These are phyloP conservation scores for Cladosporium sphaerospermum DNA, from an alignment of 2,329 filamentous ascomycete genomes.

Conservation along the genomic window DNA sequence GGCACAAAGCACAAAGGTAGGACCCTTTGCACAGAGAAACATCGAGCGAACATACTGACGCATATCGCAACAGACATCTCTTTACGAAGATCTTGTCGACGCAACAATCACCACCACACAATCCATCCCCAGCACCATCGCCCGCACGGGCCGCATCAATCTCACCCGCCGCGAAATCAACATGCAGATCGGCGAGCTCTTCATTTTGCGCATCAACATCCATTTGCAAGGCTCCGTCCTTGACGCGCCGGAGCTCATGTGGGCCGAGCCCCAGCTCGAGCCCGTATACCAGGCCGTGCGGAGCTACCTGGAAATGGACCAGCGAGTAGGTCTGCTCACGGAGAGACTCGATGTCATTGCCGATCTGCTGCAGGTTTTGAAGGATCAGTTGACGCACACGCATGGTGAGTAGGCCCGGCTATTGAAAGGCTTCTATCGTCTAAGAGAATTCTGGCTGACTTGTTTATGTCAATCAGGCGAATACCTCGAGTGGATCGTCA, in stretches of 20 bases:
- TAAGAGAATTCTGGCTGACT: not conserved
- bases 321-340: slow-evolving; percentile 80
- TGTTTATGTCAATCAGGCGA: slow-evolving; percentile 31
- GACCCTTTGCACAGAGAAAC: not conserved
- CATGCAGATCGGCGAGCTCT: slow-evolving; percentile 98
- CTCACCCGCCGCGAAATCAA: slow-evolving; percentile 88
- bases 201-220: slow-evolving; percentile 96
- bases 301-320: slow-evolving; percentile 96
- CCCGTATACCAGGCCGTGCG: slow-evolving; percentile 93
- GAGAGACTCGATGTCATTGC: slow-evolving; percentile 90
- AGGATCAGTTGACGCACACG: slow-evolving; percentile 90
- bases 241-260: slow-evolving; percentile 95
- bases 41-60: slow-evolving; percentile 7
- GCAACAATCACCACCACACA: slow-evolving; percentile 91
- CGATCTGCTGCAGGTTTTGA: slow-evolving; percentile 84
- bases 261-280: slow-evolving; percentile 94
- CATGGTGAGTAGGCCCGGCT: slow-evolving; percentile 62
- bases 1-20: slow-evolving; percentile 86
- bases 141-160: slow-evolving; percentile 83
- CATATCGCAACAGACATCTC: slow-evolving; percentile 61
- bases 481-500: slow-evolving; percentile 59
- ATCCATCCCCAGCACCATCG: slow-evolving; percentile 87
- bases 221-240: slow-evolving; percentile 95
- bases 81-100: slow-evolving; percentile 92
- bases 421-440: not conserved